Percentiles rank a stretch among this genome's conserved stretches.
Evolutionary conservation across 129 eudicot genomes (phyloP).

Genomic region (Gnaphalium uliginosum): DNA sequence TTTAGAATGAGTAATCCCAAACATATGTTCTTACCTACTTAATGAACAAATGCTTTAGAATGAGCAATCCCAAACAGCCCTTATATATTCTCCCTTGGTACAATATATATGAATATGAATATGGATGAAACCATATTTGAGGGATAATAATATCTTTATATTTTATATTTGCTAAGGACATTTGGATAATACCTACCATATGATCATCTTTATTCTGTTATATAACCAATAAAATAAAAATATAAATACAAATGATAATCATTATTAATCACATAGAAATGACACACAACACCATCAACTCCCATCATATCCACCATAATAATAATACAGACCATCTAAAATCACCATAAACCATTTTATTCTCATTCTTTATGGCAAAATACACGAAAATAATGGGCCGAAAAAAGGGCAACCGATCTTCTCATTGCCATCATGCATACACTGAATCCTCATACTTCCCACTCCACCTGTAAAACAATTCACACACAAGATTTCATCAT

Average conservation of each 20-base stretch:
- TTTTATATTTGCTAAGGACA: too few relatives aligned
- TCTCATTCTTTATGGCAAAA: conserved; percentile 1
- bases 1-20: too few relatives aligned
- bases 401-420: conserved; percentile 3
- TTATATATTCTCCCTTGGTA: too few relatives aligned
- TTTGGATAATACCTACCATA: neutral
- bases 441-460: conserved; percentile 88
- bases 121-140: neutral
- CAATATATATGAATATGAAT: too few relatives aligned
- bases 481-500: neutral
- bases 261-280: neutral
- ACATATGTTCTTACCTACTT: too few relatives aligned
- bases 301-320: neutral
- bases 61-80: too few relatives aligned
- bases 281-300: conserved; percentile 11
- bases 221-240: neutral
- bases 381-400: neutral
- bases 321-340: conserved; percentile 13
- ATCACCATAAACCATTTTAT: conserved; percentile 18
- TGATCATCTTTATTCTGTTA: neutral
- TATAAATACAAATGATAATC: neutral
- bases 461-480: conserved; percentile 63
- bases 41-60: too few relatives aligned
- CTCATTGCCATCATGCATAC: conserved; percentile 37
- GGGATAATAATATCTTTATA: too few relatives aligned